Evolutionary conservation across 1,139 yeast genomes (phyloP).

Genomic region (Candida frijolesensis): DNA sequence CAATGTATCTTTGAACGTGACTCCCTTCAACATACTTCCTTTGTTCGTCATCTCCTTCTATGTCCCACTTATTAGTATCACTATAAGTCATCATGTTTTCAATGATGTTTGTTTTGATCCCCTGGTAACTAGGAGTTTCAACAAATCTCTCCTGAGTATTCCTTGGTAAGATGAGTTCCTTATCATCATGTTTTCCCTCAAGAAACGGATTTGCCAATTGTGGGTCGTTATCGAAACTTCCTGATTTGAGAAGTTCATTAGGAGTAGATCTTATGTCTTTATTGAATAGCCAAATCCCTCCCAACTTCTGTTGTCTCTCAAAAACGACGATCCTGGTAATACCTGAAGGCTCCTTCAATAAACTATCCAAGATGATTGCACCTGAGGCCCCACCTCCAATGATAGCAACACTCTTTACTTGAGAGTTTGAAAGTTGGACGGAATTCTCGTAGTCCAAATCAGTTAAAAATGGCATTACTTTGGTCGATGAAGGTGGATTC

Average conservation of each 20-base stretch:
- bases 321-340: slow-evolving; percentile 26
- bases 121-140: slow-evolving; percentile 42
- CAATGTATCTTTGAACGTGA: slow-evolving; percentile 34
- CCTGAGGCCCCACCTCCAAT: slow-evolving; percentile 61
- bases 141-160: slow-evolving; percentile 25
- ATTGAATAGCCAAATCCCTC: slow-evolving; percentile 39
- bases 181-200: slow-evolving; percentile 2
- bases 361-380: slow-evolving; percentile 42
- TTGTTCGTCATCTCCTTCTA: slow-evolving; percentile 26
- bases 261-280: slow-evolving; percentile 24
- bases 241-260: slow-evolving; percentile 25
- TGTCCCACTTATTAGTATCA: slow-evolving; percentile 36
- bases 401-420: slow-evolving; percentile 39
- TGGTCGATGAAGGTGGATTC: neutral
- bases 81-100: slow-evolving; percentile 49
- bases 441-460: slow-evolving; percentile 14
- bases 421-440: slow-evolving; percentile 12
- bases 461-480: slow-evolving; percentile 15
- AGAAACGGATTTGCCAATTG: slow-evolving; percentile 34
- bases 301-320: slow-evolving; percentile 31
- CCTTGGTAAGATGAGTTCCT: slow-evolving; percentile 13
- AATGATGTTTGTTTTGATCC: slow-evolving; percentile 42
- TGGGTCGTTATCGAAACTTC: slow-evolving; percentile 29
- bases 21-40: slow-evolving; percentile 30
- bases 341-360: slow-evolving; percentile 32